phyloP scores from a whole-genome alignment of 2,329 filamentous ascomycete genomes.

The Mycosphaerella arachidis region DNA sequence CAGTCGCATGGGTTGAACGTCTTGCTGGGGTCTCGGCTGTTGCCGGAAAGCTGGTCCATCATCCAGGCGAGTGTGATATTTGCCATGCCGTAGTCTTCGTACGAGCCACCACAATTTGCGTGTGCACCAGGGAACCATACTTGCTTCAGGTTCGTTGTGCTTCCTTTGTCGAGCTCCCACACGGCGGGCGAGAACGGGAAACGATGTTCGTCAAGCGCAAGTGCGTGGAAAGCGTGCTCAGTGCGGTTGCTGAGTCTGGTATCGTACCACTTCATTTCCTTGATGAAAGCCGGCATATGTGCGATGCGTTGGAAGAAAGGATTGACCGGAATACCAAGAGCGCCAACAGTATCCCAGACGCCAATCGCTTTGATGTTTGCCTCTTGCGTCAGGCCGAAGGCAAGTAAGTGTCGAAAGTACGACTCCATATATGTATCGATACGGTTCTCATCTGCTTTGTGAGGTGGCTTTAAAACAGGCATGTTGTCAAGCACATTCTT shows the following conservation, averaged over 20 bases:
- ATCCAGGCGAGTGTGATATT: conserved; percentile 39
- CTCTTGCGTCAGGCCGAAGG: conserved; percentile 21
- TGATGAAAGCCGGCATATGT: conserved; percentile 28
- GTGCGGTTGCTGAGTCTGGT: conserved; percentile 36
- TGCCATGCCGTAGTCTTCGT: conserved; percentile 28
- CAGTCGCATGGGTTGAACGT: conserved; percentile 28
- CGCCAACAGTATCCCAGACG: conserved; percentile 45
- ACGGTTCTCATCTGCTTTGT: conserved; percentile 12
- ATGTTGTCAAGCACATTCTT: conserved; percentile 9
- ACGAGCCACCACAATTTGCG: conserved; percentile 50
- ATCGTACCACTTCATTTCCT: conserved; percentile 34
- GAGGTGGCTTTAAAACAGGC: conserved; percentile 2
- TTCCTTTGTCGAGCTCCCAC: conserved; percentile 36
- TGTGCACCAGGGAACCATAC: conserved; percentile 56
- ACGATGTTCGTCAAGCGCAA: conserved; percentile 52
- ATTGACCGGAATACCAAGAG: conserved; percentile 35
- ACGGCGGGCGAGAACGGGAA: conserved; percentile 49
- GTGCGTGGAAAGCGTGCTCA: conserved; percentile 53
- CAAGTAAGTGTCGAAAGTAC: conserved; percentile 26
- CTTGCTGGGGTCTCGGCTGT: conserved; percentile 22
- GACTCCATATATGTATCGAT: conserved; percentile 27
- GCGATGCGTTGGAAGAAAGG: conserved; percentile 31
- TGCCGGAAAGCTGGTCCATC: conserved; percentile 38
- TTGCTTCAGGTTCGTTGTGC: conserved; percentile 42
- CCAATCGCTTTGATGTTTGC: conserved; percentile 37